Conservation (phyloP, 148 eudicot species). For the Arbutus unedo region DNA sequence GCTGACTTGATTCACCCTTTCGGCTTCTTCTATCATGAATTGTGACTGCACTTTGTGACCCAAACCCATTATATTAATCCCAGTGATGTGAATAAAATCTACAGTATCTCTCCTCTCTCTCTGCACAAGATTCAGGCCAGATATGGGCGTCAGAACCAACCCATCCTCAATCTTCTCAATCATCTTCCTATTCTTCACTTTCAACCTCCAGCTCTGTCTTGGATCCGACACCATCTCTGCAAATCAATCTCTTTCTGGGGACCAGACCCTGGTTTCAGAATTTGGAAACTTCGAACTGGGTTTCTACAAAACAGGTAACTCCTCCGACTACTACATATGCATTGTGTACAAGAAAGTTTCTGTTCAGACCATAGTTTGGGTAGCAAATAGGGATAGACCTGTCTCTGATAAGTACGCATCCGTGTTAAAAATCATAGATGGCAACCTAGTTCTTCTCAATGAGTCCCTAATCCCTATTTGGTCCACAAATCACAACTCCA, state of each 20-base stretch:
- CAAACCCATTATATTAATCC: too few species aligned
- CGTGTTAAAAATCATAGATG: too few species aligned
- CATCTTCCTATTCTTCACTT: constrained; percentile 15
- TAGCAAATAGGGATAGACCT: too few species aligned
- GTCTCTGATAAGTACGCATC: too few species aligned
- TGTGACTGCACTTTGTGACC: too few species aligned
- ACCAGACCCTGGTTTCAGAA: constrained; percentile 36
- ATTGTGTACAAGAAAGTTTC: too few species aligned
- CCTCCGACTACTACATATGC: too few species aligned
- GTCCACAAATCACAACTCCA: constrained; percentile 31
- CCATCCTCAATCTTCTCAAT: constrained; percentile 1
- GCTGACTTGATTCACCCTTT: too few species aligned
- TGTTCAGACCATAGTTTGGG: too few species aligned
- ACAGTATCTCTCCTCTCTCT: not conserved
- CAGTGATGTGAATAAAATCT: too few species aligned
- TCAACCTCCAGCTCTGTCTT: constrained; percentile 9
- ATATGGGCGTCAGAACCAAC: constrained; percentile 11
- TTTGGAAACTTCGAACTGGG: constrained; percentile 39
- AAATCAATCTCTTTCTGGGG: constrained; percentile 36
- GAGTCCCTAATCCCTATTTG: constrained; percentile 31
- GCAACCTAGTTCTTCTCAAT: not conserved
- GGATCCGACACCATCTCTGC: constrained; percentile 36
- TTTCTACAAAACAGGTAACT: not conserved
- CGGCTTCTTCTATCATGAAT: too few species aligned
- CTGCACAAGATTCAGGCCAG: not conserved